These are phyloP conservation scores for Thalassiosira ordinaria DNA, from an alignment of 352 stramenopile species.

Conservation along the genomic window DNA sequence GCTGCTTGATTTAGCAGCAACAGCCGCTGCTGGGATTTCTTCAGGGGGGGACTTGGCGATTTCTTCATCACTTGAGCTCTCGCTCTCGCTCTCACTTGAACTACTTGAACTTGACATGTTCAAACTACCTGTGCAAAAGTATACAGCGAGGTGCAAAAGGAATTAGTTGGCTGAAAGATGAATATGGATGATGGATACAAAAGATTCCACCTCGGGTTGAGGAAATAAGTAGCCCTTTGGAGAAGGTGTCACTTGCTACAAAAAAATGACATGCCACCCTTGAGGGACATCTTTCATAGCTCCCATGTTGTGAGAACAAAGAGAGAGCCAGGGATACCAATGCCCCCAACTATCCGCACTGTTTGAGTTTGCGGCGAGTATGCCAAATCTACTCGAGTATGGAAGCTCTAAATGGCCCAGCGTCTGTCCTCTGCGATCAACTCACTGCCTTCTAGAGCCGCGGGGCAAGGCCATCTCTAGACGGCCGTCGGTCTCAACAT, in stretches of 20 bases:
- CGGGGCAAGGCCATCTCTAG: neutral
- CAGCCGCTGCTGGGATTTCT: neutral
- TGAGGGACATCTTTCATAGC: too few species aligned
- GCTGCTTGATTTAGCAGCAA: conserved; percentile 6
- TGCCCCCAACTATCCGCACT: neutral
- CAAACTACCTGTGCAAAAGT: neutral
- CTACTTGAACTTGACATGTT: neutral
- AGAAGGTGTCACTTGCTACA: too few species aligned
- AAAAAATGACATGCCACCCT: too few species aligned
- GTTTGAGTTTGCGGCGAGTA: neutral
- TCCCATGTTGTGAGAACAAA: too few species aligned
- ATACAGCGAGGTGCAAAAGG: too few species aligned
- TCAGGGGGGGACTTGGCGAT: neutral
- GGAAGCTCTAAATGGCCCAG: neutral
- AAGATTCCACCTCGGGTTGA: too few species aligned
- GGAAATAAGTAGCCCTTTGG: too few species aligned
- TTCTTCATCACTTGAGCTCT: conserved; percentile 13
- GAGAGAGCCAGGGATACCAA: too few species aligned
- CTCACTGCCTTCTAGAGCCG: too few species aligned
- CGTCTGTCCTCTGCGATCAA: conserved; percentile 37
- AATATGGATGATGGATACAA: too few species aligned
- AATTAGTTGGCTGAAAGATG: too few species aligned
- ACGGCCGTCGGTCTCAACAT: neutral
- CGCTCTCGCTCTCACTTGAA: neutral
- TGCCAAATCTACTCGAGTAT: neutral